These are phyloP conservation scores for Annona squamosa DNA, from an alignment of 164 flowering plant genomes.

Conservation along the genomic window DNA sequence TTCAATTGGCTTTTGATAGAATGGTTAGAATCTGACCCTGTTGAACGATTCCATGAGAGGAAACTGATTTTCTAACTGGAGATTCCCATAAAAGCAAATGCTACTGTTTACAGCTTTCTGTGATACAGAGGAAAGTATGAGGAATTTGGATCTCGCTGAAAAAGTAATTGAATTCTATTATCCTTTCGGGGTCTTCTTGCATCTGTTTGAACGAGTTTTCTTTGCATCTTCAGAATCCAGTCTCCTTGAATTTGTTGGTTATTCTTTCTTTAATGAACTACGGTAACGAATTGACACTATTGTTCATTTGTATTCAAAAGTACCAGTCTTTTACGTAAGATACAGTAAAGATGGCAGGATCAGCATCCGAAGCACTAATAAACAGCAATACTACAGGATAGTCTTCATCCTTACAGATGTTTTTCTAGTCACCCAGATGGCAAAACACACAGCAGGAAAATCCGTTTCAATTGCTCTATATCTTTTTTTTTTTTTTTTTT, in stretches of 20 bases:
- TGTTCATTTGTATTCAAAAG: neutral
- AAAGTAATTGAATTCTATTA: neutral
- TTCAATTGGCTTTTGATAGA: neutral
- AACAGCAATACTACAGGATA: neutral
- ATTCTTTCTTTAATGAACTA: neutral
- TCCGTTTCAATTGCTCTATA: neutral
- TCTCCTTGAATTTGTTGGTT: neutral
- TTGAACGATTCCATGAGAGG: too few relatives aligned
- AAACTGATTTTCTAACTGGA: neutral
- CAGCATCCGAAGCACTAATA: neutral
- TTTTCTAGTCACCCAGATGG: constrained; percentile 2
- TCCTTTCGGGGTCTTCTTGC: neutral
- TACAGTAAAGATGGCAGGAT: constrained; percentile 1
- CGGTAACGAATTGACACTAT: neutral
- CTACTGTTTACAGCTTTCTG: neutral
- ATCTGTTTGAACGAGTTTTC: neutral
- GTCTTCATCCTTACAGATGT: neutral
- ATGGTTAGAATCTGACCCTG: neutral
- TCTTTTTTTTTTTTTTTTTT: too few relatives aligned
- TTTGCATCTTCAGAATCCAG: neutral
- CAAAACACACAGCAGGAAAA: neutral
- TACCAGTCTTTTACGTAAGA: neutral
- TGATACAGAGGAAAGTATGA: neutral
- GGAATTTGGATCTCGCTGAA: neutral
- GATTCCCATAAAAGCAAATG: neutral